phyloP scores from a whole-genome alignment of 2,329 filamentous ascomycete genomes.

The Neofusicoccum cordaticola region DNA sequence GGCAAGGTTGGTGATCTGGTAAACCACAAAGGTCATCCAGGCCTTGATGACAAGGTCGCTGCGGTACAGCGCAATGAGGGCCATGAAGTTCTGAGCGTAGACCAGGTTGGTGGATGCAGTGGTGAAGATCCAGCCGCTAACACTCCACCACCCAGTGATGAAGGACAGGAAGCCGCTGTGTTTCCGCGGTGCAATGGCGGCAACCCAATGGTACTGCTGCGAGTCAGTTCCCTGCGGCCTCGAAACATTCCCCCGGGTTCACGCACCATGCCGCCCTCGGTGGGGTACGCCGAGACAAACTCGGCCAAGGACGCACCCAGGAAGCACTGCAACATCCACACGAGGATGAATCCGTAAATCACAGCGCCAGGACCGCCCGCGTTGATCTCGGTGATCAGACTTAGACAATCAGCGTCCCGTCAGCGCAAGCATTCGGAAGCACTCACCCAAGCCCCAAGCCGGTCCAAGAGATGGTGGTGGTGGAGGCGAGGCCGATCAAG shows the following conservation, averaged over 20 bases:
- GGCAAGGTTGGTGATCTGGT: slow-evolving; percentile 18
- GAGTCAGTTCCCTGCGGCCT: background rate
- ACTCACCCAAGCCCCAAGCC: slow-evolving; percentile 18
- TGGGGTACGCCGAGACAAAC: slow-evolving; percentile 20
- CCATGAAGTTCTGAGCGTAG: slow-evolving; percentile 20
- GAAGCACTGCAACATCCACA: slow-evolving; percentile 20
- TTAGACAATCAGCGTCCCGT: background rate
- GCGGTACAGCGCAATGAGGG: slow-evolving; percentile 18
- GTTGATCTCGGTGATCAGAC: slow-evolving; percentile 18
- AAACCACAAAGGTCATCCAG: slow-evolving; percentile 20
- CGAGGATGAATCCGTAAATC: slow-evolving; percentile 20
- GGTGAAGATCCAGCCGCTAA: slow-evolving; percentile 19
- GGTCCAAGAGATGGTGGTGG: slow-evolving; percentile 20
- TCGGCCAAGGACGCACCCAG: slow-evolving; percentile 20
- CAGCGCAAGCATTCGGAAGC: too few relatives aligned
- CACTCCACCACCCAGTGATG: slow-evolving; percentile 18
- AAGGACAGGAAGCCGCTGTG: slow-evolving; percentile 19
- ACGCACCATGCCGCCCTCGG: slow-evolving; percentile 19
- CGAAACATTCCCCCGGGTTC: too few relatives aligned
- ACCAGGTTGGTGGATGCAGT: slow-evolving; percentile 20
- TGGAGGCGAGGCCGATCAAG: slow-evolving; percentile 18
- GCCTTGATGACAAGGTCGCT: slow-evolving; percentile 15
- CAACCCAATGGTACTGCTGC: slow-evolving; percentile 20
- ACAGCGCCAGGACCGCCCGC: slow-evolving; percentile 19
- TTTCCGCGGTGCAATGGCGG: slow-evolving; percentile 18